Evolutionary conservation across 805 yeast genomes (phyloP), one percentile per base, ranked within the genome.

Genomic region (Wickerhamomyces rabaulensis): DNA sequence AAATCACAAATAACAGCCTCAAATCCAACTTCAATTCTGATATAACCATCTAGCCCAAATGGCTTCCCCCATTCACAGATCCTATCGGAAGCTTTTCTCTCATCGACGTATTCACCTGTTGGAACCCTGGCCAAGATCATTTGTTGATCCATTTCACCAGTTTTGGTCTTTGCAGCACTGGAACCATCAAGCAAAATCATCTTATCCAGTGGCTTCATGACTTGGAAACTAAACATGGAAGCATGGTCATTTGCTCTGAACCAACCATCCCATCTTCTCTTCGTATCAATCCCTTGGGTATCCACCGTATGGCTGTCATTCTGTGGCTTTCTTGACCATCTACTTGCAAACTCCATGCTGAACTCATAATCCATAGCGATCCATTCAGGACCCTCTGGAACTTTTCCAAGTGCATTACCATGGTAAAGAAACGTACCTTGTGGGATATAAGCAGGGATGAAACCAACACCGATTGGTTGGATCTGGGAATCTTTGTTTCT

Each of bases 131-230:
- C 66, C 3, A 74, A 54, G 42, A 78, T 46, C 40, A 61, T 61
- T 53, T 78, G 82, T 1, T 79, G 71, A 56, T 82, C 87, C 85
- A 79, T 79, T 55, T 77, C 81, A 5, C 86, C 86, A 1, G 78
- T 69, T 1, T 45, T 36, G 0, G 73, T 64, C 57, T 80, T 81
- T 0, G 85, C 79, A n/a, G 85, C 87, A 25, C 84, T 79, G 0
- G 86, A 84, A 6, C 87, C 87, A 50, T 81, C 86, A n/a, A 82
- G 57, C 43, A 73, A 70, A 6, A 82, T 65, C 26, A 81, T 56
- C 51, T 69, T 74, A 50, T 68, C 69, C 43, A 81, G 58, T 4
- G 84, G 80, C 49, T 64, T 67, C 3, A 61, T 63, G 9, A 73
- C 75, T 49, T 68, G 63, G 52, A 79, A 78, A 0, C 84, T 77